A percentile compares a stretch with the other conserved stretches of the same genome.
phyloP scores from a whole-genome alignment of 2,329 filamentous ascomycete species.

The Xylaria sp. region DNA sequence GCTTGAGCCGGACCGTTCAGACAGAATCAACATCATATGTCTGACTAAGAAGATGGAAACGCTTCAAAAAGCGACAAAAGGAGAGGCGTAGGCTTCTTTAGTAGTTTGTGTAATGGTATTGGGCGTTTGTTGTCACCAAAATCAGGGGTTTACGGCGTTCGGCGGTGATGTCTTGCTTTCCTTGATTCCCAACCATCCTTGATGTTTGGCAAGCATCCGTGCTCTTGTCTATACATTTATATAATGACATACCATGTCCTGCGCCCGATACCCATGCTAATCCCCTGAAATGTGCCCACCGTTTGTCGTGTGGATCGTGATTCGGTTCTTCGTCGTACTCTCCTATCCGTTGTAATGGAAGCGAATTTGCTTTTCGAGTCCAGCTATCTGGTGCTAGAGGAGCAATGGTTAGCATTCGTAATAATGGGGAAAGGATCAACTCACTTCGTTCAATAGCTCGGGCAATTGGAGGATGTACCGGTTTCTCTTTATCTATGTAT shows the following conservation, averaged over 20 bases:
- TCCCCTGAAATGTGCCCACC: neutral
- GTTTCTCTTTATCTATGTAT: constrained; percentile 13
- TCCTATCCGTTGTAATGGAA: constrained; percentile 9
- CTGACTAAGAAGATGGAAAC: constrained; percentile 10
- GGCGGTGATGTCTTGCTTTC: neutral
- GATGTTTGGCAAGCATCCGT: neutral
- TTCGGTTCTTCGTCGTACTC: neutral
- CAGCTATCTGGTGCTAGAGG: constrained; percentile 2
- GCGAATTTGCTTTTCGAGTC: constrained; percentile 6
- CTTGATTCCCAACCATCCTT: neutral
- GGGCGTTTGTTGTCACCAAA: neutral
- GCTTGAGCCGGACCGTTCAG: constrained; percentile 14
- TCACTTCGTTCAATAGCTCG: constrained; percentile 4
- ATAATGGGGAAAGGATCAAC: neutral
- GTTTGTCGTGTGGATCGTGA: neutral
- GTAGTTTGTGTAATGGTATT: neutral
- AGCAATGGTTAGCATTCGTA: neutral
- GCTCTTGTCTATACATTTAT: neutral
- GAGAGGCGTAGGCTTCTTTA: neutral
- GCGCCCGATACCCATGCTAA: neutral
- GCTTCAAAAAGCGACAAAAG: constrained; percentile 5
- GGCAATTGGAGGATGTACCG: constrained; percentile 20
- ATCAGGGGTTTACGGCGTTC: neutral
- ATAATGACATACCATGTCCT: neutral
- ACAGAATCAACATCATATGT: constrained; percentile 7